Evolutionary conservation across 331 rosid species (phyloP).

Genomic region (Malus hybrid): DNA sequence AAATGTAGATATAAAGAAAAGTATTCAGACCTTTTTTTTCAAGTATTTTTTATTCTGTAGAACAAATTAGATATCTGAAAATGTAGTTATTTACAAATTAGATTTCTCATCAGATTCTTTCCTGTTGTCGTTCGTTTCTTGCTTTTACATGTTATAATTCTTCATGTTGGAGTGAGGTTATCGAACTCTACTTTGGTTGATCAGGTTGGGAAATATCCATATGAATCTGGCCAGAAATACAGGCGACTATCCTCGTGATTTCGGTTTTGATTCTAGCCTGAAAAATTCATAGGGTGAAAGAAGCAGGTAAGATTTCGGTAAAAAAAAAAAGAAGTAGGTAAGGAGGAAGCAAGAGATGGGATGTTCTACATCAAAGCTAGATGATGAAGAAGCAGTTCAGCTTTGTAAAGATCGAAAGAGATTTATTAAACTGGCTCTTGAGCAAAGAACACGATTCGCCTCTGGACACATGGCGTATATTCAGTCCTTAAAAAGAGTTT

Average conservation of each 20-base stretch:
- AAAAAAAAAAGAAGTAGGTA: constrained; percentile 1
- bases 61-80: background rate
- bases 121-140: constrained; percentile 3
- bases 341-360: constrained; percentile 59
- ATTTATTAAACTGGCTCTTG: constrained; percentile 79
- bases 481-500: constrained; percentile 57
- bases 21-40: constrained; percentile 26
- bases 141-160: background rate
- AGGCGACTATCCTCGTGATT: constrained; percentile 34
- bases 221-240: constrained; percentile 46
- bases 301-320: constrained; percentile 1
- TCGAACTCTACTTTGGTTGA: constrained; percentile 11
- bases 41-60: background rate
- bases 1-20: constrained; percentile 43
- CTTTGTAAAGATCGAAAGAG: constrained; percentile 78
- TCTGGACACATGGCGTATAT: constrained; percentile 66
- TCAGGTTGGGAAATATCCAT: constrained; percentile 29
- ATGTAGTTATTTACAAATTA: background rate
- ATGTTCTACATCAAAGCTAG: constrained; percentile 83
- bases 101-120: constrained; percentile 12
- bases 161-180: background rate
- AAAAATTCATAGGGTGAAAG: constrained; percentile 34
- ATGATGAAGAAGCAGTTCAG: constrained; percentile 76
- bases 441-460: constrained; percentile 66
- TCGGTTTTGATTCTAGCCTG: constrained; percentile 48